Conservation (phyloP, 441 rosid genomes). For the Eugenia klotzschiana region DNA sequence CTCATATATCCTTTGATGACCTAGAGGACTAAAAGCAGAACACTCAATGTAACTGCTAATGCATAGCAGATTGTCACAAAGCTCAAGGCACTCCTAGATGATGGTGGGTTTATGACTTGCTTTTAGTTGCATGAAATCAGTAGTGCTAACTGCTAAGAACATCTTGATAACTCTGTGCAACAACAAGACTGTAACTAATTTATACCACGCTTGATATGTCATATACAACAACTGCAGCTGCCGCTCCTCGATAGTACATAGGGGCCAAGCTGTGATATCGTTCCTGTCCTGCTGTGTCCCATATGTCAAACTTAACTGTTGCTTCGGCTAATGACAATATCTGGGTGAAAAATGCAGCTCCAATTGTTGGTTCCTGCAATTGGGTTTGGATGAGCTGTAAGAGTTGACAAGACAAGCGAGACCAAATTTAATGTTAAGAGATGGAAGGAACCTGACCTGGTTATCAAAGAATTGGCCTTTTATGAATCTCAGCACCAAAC, state of each 20-base stretch:
- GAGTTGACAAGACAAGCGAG: not conserved
- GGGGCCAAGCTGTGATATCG: slow-evolving; percentile 11
- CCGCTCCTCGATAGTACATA: slow-evolving; percentile 10
- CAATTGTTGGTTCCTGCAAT: slow-evolving; percentile 5
- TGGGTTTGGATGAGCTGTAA: not conserved
- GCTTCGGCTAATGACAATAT: slow-evolving; percentile 4
- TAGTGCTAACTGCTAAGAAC: not conserved
- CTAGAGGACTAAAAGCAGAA: not conserved
- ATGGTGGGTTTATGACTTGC: not conserved
- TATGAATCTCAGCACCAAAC: slow-evolving; percentile 4
- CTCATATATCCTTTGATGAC: not conserved
- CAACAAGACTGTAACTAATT: not conserved
- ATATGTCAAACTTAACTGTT: slow-evolving; percentile 7
- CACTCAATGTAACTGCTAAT: not conserved
- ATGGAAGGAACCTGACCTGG: not conserved
- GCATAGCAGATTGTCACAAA: not conserved
- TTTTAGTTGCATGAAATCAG: not conserved
- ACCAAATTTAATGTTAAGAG: not conserved
- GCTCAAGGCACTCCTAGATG: not conserved
- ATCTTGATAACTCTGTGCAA: not conserved
- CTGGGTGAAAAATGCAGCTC: slow-evolving; percentile 12
- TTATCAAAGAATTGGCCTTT: slow-evolving; percentile 5
- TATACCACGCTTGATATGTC: slow-evolving; percentile 4
- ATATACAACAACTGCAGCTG: slow-evolving; percentile 6
- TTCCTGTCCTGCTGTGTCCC: slow-evolving; percentile 12